Percentiles rank a stretch among this genome's conserved stretches.
Conservation (phyloP, 371 early-diverging fungal species). For the Lichtheimia ramosa region DNA sequence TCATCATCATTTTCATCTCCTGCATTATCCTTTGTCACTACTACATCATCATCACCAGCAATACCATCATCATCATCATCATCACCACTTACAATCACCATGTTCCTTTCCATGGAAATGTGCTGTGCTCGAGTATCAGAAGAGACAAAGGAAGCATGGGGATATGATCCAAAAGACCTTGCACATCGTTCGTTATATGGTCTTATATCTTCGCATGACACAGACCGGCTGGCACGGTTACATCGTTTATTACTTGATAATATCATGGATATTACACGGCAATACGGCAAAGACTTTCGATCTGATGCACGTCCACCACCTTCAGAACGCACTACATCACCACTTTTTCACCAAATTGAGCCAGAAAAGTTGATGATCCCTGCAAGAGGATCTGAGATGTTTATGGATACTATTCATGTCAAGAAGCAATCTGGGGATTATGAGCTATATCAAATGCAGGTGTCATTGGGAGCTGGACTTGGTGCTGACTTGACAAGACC, state of each 20-base stretch:
- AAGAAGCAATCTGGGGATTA: conserved; percentile 36
- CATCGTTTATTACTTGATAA: conserved; percentile 40
- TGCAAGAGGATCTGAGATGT: conserved; percentile 26
- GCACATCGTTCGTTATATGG: conserved; percentile 47
- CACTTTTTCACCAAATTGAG: conserved; percentile 27
- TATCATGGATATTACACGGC: conserved; percentile 25
- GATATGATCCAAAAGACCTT: conserved; percentile 51
- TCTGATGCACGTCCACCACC: conserved; percentile 21
- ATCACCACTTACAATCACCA: conserved; percentile 16
- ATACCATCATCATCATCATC: not conserved
- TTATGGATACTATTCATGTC: conserved; percentile 41
- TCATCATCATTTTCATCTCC: not conserved
- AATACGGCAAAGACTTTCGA: conserved; percentile 5
- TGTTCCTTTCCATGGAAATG: conserved; percentile 47
- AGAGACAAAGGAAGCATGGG: conserved; percentile 42
- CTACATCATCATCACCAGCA: not conserved
- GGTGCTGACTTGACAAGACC: not conserved
- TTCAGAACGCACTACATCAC: conserved; percentile 39
- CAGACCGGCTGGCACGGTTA: conserved; percentile 32
- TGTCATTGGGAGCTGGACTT: conserved; percentile 37
- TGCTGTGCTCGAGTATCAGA: conserved; percentile 54
- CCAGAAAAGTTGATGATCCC: conserved; percentile 20
- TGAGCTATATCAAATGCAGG: conserved; percentile 35
- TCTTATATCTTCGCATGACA: conserved; percentile 36
- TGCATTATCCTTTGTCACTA: not conserved